A percentile compares a stretch with the other conserved stretches of the same genome.
Evolutionary conservation across 768 basidiomycete species (phyloP).

Genomic region (Suillus lakei): DNA sequence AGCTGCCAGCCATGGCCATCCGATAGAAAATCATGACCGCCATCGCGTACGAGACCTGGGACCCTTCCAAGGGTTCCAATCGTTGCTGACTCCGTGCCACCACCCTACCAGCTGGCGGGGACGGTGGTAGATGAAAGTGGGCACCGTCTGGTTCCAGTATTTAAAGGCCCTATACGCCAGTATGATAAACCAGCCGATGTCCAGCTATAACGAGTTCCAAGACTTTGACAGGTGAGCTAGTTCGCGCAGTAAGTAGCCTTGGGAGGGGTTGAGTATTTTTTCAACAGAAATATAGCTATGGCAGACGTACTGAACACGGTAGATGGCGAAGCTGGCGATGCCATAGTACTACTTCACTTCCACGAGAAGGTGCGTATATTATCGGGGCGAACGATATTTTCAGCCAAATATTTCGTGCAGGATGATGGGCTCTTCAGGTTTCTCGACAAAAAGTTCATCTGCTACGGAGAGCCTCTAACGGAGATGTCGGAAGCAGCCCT

Average conservation of each 20-base stretch:
- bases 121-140: not conserved
- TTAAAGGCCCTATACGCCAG: too few species aligned
- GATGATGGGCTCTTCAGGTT: not conserved
- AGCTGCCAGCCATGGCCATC: not conserved
- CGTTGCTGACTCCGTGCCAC: not conserved
- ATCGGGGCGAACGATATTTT: not conserved
- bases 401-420: not conserved
- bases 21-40: not conserved
- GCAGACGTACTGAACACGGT: too few species aligned
- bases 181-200: not conserved
- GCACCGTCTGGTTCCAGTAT: not conserved
- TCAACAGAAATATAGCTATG: not conserved
- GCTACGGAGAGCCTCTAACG: not conserved
- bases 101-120: not conserved
- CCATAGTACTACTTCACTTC: not conserved
- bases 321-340: not conserved
- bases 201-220: not conserved
- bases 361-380: not conserved
- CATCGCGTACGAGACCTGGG: not conserved
- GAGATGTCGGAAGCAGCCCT: not conserved
- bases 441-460: not conserved
- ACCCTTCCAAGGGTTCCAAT: not conserved
- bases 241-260: not conserved
- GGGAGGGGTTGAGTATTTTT: not conserved
- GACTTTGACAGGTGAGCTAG: too few species aligned